Evolutionary conservation across 257 asterid species (phyloP).

Genomic region (Fraxinus anomala): DNA sequence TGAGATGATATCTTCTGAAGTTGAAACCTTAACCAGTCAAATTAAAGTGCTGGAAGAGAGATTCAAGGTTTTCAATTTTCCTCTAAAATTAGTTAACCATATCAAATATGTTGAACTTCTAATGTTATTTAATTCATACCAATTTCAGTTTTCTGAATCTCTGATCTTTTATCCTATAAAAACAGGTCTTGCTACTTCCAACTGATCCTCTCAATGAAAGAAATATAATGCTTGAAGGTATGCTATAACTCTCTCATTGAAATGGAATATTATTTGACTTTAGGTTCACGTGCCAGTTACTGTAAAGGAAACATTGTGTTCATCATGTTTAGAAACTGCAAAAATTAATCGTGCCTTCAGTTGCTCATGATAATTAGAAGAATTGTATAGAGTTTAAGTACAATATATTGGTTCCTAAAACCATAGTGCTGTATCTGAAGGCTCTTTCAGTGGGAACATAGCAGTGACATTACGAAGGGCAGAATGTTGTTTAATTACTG

Average conservation of each 20-base stretch:
- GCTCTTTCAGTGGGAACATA: not conserved
- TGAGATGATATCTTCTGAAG: slow-evolving; percentile 89
- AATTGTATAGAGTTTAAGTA: slow-evolving; percentile 1
- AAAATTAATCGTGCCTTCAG: not conserved
- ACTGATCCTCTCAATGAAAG: slow-evolving; percentile 92
- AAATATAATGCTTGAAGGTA: slow-evolving; percentile 98
- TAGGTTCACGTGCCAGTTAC: not conserved
- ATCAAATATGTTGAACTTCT: slow-evolving; percentile 3
- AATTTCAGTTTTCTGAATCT: slow-evolving; percentile 17
- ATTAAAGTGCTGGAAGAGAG: slow-evolving; percentile 64
- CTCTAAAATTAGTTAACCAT: slow-evolving; percentile 20
- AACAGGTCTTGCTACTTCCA: slow-evolving; percentile 81
- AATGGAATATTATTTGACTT: slow-evolving; percentile 15
- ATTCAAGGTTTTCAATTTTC: slow-evolving; percentile 62
- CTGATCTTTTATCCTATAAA: slow-evolving; percentile 20
- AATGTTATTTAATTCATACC: slow-evolving; percentile 14
- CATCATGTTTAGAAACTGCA: slow-evolving; percentile 8
- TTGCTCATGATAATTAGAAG: slow-evolving; percentile 8
- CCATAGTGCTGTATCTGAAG: slow-evolving; percentile 13
- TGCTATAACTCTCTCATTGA: slow-evolving; percentile 9
- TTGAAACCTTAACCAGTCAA: slow-evolving; percentile 61
- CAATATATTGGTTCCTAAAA: slow-evolving; percentile 14
- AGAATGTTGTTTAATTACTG: not conserved
- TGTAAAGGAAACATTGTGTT: slow-evolving; percentile 15
- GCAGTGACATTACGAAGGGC: not conserved